Evolutionary conservation across 345 rosid genomes (phyloP).

Genomic region (Noccaea bulbosa): DNA sequence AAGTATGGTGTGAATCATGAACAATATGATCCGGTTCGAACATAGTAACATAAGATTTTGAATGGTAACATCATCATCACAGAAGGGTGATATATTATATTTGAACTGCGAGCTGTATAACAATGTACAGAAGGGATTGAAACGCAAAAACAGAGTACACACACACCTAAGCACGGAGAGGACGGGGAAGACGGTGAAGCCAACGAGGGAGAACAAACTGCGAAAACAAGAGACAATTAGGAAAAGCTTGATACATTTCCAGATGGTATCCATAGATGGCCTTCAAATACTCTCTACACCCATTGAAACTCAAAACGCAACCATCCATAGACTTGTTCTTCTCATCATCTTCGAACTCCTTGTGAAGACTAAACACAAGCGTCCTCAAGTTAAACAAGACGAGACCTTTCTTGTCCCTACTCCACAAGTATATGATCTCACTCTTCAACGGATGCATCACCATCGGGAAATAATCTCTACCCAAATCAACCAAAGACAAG

Average conservation of each 20-base stretch:
- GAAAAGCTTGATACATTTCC: not conserved
- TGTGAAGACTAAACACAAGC: conserved; percentile 7
- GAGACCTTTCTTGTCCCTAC: not conserved
- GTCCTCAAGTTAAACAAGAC: conserved; percentile 36
- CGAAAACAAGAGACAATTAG: conserved; percentile 21
- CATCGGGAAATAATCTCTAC: conserved; percentile 2
- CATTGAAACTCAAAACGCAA: conserved; percentile 25
- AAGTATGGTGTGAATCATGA: not conserved
- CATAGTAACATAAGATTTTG: not conserved
- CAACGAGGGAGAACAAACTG: conserved; percentile 36
- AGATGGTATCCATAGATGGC: not conserved
- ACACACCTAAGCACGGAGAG: conserved; percentile 12
- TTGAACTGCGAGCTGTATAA: too few relatives aligned
- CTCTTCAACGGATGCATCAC: conserved; percentile 37
- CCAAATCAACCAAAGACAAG: not conserved
- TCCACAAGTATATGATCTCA: conserved; percentile 39
- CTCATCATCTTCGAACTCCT: not conserved
- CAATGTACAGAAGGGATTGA: not conserved
- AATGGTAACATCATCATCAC: not conserved
- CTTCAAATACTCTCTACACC: not conserved
- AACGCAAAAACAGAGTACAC: not conserved
- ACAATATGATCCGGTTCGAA: not conserved
- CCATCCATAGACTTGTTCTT: conserved; percentile 24
- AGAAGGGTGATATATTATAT: too few relatives aligned
- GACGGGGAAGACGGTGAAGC: conserved; percentile 25